Evolutionary conservation across 352 stramenopile genomes (phyloP).

Genomic region (Globisporangium splendens): DNA sequence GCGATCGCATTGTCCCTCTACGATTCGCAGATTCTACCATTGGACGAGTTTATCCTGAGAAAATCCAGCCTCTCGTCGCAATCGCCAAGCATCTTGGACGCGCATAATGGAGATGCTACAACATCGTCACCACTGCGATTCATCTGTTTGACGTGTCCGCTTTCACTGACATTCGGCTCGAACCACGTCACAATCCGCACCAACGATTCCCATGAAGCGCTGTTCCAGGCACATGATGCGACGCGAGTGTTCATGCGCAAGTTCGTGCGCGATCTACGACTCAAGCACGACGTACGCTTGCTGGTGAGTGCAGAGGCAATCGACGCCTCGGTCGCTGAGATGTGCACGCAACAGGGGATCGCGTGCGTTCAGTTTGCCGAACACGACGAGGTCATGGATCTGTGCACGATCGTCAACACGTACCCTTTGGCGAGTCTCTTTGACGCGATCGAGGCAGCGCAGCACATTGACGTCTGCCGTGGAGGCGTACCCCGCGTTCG

Average conservation of each 20-base stretch:
- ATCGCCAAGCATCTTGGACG: slow-evolving; percentile 21
- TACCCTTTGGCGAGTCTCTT: slow-evolving; percentile 48
- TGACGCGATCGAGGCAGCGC: slow-evolving; percentile 25
- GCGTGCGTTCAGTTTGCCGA: slow-evolving; percentile 64
- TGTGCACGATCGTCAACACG: slow-evolving; percentile 37
- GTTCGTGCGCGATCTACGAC: slow-evolving; percentile 22
- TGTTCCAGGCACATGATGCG: slow-evolving; percentile 25
- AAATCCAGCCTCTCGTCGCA: slow-evolving; percentile 50
- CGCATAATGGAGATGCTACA: not conserved
- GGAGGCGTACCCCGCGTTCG: slow-evolving; percentile 26
- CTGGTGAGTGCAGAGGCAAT: slow-evolving; percentile 46
- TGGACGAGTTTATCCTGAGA: slow-evolving; percentile 48
- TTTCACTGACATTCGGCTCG: slow-evolving; percentile 29
- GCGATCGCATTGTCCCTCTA: slow-evolving; percentile 25
- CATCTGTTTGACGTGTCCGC: slow-evolving; percentile 35
- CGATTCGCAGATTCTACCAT: slow-evolving; percentile 33
- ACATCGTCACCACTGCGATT: slow-evolving; percentile 20
- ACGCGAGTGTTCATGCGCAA: slow-evolving; percentile 25
- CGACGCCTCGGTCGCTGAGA: slow-evolving; percentile 35
- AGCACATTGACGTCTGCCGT: slow-evolving; percentile 36
- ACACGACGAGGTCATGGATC: slow-evolving; percentile 35
- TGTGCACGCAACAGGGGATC: slow-evolving; percentile 40
- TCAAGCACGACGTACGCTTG: slow-evolving; percentile 26
- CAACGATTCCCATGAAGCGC: slow-evolving; percentile 10
- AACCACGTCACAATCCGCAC: slow-evolving; percentile 35